These are phyloP conservation scores for Neonectria coccinea DNA, from an alignment of 2,329 filamentous ascomycete species.

Conservation along the genomic window DNA sequence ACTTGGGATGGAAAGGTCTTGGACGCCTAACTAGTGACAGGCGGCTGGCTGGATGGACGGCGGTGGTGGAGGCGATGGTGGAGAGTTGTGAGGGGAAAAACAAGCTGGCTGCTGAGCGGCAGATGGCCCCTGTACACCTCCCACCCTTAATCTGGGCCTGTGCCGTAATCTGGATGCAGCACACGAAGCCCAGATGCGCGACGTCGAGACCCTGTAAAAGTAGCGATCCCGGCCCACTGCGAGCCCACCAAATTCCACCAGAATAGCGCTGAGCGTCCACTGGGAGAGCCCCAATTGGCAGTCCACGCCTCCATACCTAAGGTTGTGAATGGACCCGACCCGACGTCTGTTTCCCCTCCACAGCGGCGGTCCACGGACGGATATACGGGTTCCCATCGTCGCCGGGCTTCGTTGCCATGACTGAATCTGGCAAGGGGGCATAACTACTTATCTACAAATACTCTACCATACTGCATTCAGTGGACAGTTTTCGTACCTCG, in stretches of 20 bases:
- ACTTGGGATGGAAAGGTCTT: background rate
- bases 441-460: too few species aligned
- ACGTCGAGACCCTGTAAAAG: constrained; percentile 7
- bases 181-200: constrained; percentile 5
- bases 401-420: background rate
- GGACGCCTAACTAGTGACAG: background rate
- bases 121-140: too few species aligned
- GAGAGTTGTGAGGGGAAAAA: constrained; percentile 2
- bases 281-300: constrained; percentile 7
- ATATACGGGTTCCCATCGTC: background rate
- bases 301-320: background rate
- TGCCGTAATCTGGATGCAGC: background rate
- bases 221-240: background rate
- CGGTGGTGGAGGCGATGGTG: constrained; percentile 4
- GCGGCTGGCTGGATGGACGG: background rate
- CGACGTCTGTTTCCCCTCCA: background rate
- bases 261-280: background rate
- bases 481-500: too few species aligned
- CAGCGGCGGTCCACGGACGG: background rate
- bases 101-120: too few species aligned
- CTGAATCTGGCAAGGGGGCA: background rate
- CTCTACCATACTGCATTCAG: too few species aligned
- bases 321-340: too few species aligned
- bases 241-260: background rate
- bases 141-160: constrained; percentile 4